phyloP scores from a whole-genome alignment of 495 filamentous ascomycete genomes.

The Lasiosphaeria ovina region DNA sequence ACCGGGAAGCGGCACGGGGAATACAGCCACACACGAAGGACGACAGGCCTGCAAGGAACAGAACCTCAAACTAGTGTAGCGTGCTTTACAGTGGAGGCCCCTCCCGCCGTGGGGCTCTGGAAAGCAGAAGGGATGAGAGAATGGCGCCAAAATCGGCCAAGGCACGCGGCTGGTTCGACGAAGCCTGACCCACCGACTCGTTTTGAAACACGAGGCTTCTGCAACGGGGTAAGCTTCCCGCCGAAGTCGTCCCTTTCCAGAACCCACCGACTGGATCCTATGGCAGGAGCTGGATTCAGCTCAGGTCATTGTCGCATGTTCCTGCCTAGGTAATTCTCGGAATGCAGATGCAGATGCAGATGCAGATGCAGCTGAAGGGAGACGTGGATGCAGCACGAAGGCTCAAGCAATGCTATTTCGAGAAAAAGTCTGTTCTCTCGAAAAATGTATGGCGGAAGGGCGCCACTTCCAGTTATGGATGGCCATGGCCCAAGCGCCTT shows the following conservation, averaged over 20 bases:
- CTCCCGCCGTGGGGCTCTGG: conserved; percentile 7
- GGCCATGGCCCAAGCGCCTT: background rate
- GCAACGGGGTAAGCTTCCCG: background rate
- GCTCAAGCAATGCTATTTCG: background rate
- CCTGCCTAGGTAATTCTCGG: background rate
- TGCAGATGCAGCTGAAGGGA: background rate
- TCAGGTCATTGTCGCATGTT: background rate
- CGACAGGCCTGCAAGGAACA: conserved; percentile 17
- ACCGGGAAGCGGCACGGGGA: background rate
- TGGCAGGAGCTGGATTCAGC: background rate
- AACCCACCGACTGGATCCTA: background rate
- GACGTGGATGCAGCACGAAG: background rate
- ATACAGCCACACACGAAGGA: conserved; percentile 17
- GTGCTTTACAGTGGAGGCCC: conserved; percentile 9
- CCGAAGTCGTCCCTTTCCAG: background rate
- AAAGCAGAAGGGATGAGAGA: conserved; percentile 9
- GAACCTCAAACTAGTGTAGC: conserved; percentile 24
- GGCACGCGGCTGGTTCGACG: conserved; percentile 3
- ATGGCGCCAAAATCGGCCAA: conserved; percentile 1
- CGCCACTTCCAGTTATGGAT: too few relatives aligned
- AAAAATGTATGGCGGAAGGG: too few relatives aligned
- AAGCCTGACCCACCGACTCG: conserved; percentile 11
- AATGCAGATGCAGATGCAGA: background rate
- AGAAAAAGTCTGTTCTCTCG: too few relatives aligned
- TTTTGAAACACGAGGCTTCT: conserved; percentile 21